These are phyloP conservation scores for Cyclostephanos invisitatus DNA, from an alignment of 108 stramenopile species.

Conservation along the genomic window DNA sequence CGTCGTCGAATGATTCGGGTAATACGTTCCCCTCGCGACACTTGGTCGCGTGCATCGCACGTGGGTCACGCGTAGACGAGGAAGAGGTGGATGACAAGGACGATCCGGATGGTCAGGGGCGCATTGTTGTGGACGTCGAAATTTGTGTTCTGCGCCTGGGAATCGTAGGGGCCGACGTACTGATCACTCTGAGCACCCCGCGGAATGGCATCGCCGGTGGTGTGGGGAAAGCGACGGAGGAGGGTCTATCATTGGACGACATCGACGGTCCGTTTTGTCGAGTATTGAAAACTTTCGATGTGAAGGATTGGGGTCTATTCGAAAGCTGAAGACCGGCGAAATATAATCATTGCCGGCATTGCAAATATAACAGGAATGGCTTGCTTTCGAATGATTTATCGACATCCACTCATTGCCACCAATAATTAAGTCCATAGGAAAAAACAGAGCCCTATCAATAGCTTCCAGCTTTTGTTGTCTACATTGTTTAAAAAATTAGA, in stretches of 20 bases:
- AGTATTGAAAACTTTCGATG: constrained; percentile 42
- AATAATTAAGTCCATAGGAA: no score
- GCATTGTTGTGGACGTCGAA: constrained; percentile 44
- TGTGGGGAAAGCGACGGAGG: background rate
- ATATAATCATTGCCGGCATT: no score
- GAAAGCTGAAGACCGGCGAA: background rate
- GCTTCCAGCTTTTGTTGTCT: no score
- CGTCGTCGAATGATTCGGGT: no score
- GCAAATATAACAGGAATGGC: no score
- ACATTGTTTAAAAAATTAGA: no score
- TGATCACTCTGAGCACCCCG: constrained; percentile 65
- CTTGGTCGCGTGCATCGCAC: constrained; percentile 27
- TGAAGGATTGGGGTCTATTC: constrained; percentile 56
- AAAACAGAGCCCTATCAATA: no score
- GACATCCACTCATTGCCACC: no score
- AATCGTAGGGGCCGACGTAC: constrained; percentile 61
- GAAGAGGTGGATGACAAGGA: background rate
- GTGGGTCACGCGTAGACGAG: constrained; percentile 4
- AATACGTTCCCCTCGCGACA: no score
- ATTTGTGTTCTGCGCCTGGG: constrained; percentile 64
- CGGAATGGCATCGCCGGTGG: background rate
- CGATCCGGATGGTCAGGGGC: background rate
- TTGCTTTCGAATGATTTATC: no score
- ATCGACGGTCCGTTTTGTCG: constrained; percentile 9
- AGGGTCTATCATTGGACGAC: background rate